Evolutionary conservation across 768 basidiomycete genomes (phyloP).

Genomic region (Trichaptum fuscoviolaceum): DNA sequence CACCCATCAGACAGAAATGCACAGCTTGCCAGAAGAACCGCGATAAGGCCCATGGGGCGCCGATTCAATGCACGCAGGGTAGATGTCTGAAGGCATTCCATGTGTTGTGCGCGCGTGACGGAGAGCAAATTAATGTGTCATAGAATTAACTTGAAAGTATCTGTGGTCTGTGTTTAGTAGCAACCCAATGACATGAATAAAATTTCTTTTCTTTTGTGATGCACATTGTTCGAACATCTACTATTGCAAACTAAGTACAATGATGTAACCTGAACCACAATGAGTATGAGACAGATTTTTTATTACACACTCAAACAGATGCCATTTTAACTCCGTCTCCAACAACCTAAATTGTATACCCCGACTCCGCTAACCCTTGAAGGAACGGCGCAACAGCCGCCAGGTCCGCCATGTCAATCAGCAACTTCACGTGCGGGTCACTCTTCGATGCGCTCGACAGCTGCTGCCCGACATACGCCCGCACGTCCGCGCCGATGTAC

Average conservation of each 20-base stretch:
- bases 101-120: slow-evolving; percentile 72
- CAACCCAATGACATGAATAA: no score
- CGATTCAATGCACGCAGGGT: slow-evolving; percentile 94
- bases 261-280: no score
- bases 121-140: no score
- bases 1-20: slow-evolving; percentile 68
- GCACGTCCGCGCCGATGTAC: slow-evolving; percentile 48
- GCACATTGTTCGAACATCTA: no score
- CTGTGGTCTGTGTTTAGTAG: no score
- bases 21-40: slow-evolving; percentile 69
- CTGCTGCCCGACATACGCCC: slow-evolving; percentile 46
- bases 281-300: no score
- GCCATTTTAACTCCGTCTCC: no score
- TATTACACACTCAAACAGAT: no score
- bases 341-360: slow-evolving; percentile 18
- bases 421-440: slow-evolving; percentile 16
- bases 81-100: no score
- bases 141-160: no score
- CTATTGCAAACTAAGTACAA: no score
- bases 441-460: slow-evolving; percentile 18
- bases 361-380: slow-evolving; percentile 26
- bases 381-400: slow-evolving; percentile 24
- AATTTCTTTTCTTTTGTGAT: no score
- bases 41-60: slow-evolving; percentile 67
- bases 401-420: slow-evolving; percentile 21